phyloP scores from a whole-genome alignment of 768 basidiomycete species.

The Sporobolomyces roseus region DNA sequence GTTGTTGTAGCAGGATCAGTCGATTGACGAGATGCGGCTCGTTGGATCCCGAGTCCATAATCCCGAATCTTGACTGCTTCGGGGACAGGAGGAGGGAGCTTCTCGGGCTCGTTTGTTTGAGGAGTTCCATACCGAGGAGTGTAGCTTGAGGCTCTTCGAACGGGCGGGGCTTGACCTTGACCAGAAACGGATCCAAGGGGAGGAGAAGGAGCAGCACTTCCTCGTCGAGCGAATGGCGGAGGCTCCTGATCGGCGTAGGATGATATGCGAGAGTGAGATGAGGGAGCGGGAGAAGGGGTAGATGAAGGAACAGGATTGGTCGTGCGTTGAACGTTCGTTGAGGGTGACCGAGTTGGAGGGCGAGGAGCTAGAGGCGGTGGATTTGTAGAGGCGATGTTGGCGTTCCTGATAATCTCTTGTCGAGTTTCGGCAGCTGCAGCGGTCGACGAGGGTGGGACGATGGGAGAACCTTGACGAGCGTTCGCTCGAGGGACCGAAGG shows the following conservation, averaged over 20 bases:
- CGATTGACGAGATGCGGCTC: neutral
- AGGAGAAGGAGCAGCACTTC: constrained; percentile 8
- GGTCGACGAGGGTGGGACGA: constrained; percentile 45
- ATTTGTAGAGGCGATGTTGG: neutral
- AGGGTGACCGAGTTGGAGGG: neutral
- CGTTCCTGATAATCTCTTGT: constrained; percentile 11
- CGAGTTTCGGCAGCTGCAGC: constrained; percentile 40
- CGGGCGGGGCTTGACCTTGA: neutral
- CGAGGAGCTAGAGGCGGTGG: neutral
- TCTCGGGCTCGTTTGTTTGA: neutral
- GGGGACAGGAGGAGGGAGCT: neutral
- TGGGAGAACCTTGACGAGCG: constrained; percentile 33
- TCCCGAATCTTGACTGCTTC: neutral
- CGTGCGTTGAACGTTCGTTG: neutral
- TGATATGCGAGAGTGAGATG: neutral
- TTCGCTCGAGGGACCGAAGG: constrained; percentile 21
- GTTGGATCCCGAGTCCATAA: constrained; percentile 8
- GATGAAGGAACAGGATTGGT: neutral
- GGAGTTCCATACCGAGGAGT: neutral
- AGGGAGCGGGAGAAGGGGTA: neutral
- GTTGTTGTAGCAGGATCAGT: neutral
- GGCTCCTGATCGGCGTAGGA: constrained; percentile 22
- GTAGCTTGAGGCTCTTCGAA: constrained; percentile 13
- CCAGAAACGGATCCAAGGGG: neutral
- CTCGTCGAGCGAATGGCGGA: constrained; percentile 27